These are phyloP conservation scores for Colletotrichum spinosum DNA, from an alignment of 2,329 filamentous ascomycete genomes.

Conservation along the genomic window DNA sequence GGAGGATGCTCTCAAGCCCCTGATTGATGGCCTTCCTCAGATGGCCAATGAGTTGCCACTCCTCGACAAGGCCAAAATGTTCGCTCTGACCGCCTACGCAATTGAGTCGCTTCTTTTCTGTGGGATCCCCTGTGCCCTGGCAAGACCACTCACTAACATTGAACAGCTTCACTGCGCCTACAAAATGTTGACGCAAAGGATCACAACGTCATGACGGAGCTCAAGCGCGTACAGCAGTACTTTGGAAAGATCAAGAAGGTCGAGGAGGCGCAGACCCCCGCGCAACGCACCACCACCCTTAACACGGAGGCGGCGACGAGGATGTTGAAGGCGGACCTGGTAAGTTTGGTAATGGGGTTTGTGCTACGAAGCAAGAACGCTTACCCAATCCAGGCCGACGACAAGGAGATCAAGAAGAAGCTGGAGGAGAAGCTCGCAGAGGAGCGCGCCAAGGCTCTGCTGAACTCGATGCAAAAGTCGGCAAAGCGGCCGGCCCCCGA, in stretches of 20 bases:
- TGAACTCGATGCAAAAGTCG: constrained; percentile 55
- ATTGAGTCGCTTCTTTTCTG: constrained; percentile 92
- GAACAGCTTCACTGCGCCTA: constrained; percentile 77
- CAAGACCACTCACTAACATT: constrained; percentile 9
- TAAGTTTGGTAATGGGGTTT: constrained; percentile 51
- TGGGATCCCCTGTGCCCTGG: constrained; percentile 53
- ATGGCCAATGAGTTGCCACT: constrained; percentile 84
- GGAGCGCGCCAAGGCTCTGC: constrained; percentile 64
- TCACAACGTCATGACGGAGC: constrained; percentile 86
- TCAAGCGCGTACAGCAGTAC: constrained; percentile 89
- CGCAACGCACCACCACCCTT: constrained; percentile 64
- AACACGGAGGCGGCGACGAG: constrained; percentile 83
- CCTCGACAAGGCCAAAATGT: constrained; percentile 95
- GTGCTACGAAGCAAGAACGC: background rate
- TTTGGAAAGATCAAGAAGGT: constrained; percentile 89
- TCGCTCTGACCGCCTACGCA: constrained; percentile 87
- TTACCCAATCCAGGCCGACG: constrained; percentile 54
- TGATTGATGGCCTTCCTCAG: constrained; percentile 75
- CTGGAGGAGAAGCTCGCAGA: constrained; percentile 68
- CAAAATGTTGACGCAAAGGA: constrained; percentile 84
- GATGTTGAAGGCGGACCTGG: constrained; percentile 85
- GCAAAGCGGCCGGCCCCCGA: constrained; percentile 55
- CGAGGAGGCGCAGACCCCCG: constrained; percentile 68
- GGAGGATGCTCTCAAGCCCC: constrained; percentile 78
- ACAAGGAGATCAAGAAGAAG: constrained; percentile 63